These are phyloP conservation scores for Agaricus bisporus DNA, from an alignment of 768 basidiomycete genomes.

Conservation along the genomic window DNA sequence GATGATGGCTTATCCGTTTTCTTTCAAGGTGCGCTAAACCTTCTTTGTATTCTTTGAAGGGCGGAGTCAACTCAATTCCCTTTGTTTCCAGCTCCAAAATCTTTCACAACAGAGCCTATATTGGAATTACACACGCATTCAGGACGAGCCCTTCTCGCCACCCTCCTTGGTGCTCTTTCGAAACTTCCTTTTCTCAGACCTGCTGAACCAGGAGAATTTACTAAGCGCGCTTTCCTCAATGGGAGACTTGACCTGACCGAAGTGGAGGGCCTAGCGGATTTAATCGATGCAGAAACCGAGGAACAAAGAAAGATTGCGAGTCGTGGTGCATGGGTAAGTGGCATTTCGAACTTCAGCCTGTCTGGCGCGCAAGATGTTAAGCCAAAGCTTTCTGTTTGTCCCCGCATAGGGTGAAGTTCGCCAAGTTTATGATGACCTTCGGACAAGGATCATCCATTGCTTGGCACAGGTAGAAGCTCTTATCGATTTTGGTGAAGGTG, in stretches of 20 bases:
- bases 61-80: neutral
- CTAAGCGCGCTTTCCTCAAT: slow-evolving; percentile 72
- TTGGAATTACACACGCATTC: slow-evolving; percentile 87
- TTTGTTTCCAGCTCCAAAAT: slow-evolving; percentile 51
- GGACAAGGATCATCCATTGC: slow-evolving; percentile 62
- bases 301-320: slow-evolving; percentile 71
- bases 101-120: slow-evolving; percentile 80
- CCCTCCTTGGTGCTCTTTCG: slow-evolving; percentile 61
- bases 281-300: slow-evolving; percentile 88
- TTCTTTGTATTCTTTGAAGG: neutral
- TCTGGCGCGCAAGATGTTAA: neutral
- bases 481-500: slow-evolving; percentile 92
- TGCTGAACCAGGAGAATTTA: slow-evolving; percentile 87
- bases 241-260: slow-evolving; percentile 84
- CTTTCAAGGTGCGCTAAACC: slow-evolving; percentile 55
- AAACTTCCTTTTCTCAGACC: slow-evolving; percentile 60
- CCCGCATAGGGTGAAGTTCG: slow-evolving; percentile 52
- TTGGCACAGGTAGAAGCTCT: slow-evolving; percentile 81
- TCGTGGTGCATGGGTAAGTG: slow-evolving; percentile 58
- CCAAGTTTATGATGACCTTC: slow-evolving; percentile 54
- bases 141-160: slow-evolving; percentile 71
- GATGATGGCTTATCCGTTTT: slow-evolving; percentile 82
- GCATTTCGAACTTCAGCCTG: neutral
- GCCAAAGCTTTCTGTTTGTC: neutral
- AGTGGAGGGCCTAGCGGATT: slow-evolving; percentile 82